phyloP scores from a whole-genome alignment of 1,284 basidiomycete genomes.

The Butyriboletus appendiculatus region DNA sequence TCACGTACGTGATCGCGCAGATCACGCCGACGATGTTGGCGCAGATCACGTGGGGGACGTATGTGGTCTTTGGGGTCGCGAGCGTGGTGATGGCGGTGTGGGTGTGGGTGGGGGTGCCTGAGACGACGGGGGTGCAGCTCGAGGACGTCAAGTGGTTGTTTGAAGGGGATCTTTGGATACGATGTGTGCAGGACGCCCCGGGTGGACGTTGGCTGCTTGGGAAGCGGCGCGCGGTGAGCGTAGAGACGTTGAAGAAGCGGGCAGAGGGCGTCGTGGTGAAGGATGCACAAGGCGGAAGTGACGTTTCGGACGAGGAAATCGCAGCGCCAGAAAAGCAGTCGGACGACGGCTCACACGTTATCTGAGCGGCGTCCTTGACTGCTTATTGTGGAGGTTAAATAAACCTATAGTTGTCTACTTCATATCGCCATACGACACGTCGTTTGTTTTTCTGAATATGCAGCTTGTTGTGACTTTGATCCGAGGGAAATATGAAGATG shows the following conservation, averaged over 20 bases:
- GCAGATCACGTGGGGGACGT: constrained; percentile 49
- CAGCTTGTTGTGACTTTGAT: background rate
- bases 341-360: constrained; percentile 4
- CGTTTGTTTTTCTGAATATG: no score
- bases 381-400: background rate
- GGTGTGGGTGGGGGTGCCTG: constrained; percentile 46
- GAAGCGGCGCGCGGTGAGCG: constrained; percentile 27
- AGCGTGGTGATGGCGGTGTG: constrained; percentile 45
- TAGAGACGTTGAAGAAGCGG: constrained; percentile 30
- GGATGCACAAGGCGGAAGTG: background rate
- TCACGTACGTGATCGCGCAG: constrained; percentile 50
- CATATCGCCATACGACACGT: no score
- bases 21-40: constrained; percentile 51
- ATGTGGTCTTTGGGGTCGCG: constrained; percentile 48
- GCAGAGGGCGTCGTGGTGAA: background rate
- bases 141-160: constrained; percentile 50
- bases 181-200: constrained; percentile 47
- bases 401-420: background rate
- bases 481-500: background rate
- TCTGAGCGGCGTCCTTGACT: constrained; percentile 1
- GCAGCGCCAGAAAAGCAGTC: background rate
- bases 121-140: constrained; percentile 47
- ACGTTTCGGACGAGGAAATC: background rate
- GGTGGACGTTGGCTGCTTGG: constrained; percentile 43
- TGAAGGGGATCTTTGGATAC: constrained; percentile 40